Percentiles rank a stretch among this genome's conserved stretches.
Conservation (phyloP, 2,329 filamentous ascomycete species). For the Monilinia fructicola region DNA sequence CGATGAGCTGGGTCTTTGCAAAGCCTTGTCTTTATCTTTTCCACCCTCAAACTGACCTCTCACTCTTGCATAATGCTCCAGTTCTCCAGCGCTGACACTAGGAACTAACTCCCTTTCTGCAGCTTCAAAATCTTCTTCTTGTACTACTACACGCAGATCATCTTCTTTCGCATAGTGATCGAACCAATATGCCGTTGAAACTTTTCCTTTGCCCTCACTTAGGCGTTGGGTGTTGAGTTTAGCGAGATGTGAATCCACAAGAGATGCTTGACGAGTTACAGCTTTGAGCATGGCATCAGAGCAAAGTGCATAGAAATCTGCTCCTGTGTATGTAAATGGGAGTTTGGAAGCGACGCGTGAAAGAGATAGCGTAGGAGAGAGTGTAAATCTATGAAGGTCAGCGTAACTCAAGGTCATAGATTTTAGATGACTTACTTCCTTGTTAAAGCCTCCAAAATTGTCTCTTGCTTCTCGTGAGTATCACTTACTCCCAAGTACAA, state of each 20-base stretch:
- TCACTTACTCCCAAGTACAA: conserved; percentile 94
- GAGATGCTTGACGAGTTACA: conserved; percentile 82
- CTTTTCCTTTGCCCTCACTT: conserved; percentile 31
- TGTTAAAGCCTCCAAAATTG: conserved; percentile 89
- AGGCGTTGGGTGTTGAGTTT: conserved; percentile 57
- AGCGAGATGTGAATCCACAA: conserved; percentile 80
- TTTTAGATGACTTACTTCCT: conserved; percentile 68
- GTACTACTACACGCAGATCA: conserved; percentile 84
- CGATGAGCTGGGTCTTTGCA: conserved; percentile 14
- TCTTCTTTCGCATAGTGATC: conserved; percentile 83
- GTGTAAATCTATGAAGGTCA: conserved; percentile 68
- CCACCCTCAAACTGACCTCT: conserved; percentile 76
- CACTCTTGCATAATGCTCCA: conserved; percentile 87
- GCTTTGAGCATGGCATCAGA: conserved; percentile 99
- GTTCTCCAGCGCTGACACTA: conserved; percentile 86
- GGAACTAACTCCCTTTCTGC: conserved; percentile 87
- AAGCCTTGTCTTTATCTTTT: conserved; percentile 40
- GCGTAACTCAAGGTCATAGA: conserved; percentile 22
- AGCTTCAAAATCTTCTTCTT: conserved; percentile 80
- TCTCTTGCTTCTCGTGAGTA: conserved; percentile 94
- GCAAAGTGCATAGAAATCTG: conserved; percentile 95
- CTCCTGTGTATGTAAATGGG: conserved; percentile 95
- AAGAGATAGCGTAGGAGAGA: conserved; percentile 77
- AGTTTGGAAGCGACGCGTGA: conserved; percentile 70
- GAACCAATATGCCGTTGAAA: conserved; percentile 92